Evolutionary conservation across 768 basidiomycete genomes (phyloP), one percentile per base, ranked within the genome.

Genomic region (Boletus eberwhitei): DNA sequence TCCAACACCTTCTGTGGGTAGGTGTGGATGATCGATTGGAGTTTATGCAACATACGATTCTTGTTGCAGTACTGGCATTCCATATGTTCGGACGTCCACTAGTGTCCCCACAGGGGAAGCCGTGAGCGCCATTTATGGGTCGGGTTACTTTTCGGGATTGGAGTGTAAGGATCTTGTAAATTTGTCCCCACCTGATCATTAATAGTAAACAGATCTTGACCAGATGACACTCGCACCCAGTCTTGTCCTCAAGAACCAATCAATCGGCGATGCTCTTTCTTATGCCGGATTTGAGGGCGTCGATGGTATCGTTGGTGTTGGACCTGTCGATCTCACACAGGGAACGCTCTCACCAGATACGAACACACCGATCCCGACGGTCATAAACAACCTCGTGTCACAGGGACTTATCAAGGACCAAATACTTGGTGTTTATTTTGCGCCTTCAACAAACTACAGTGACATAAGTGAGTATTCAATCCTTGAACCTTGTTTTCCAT

Each of bases 1-100:
- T 67, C 71, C 16, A 73, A 69, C 48, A 73, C 64, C 0, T 71
- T 72, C 49, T 61, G 70, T 47, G 60, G 57, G 48, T 53, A 17
- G n/a, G 56, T 50, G 2, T 42, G 42, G 14, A 43, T 12, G 17
- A 6, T 24, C 11, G 8, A 36, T 55, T 17, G 37, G 62, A 21
- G 21, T 32, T 26, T 19, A 4, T 26, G 4, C 8, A 21, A 29
- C 31, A 17, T 26, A 38, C 9, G 8, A 50, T 36, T 19, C 8
- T 46, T 34, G 14, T 44, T 40, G 8, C 37, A 67, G 71, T 14
- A 62, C 62, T 24, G 62, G 55, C 14, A 61, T 13, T 12, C 36
- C 43, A 26, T 70, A 64, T 36, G 46, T 55, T 39, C 58, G 44
- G 22, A 69, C 67, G 12, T 49, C 54, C 26, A 67, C 63, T 2